Evolutionary conservation across 2,329 filamentous ascomycete genomes (phyloP), one percentile per base, ranked within the genome.

Genomic region (Ramularia collo-cygni): DNA sequence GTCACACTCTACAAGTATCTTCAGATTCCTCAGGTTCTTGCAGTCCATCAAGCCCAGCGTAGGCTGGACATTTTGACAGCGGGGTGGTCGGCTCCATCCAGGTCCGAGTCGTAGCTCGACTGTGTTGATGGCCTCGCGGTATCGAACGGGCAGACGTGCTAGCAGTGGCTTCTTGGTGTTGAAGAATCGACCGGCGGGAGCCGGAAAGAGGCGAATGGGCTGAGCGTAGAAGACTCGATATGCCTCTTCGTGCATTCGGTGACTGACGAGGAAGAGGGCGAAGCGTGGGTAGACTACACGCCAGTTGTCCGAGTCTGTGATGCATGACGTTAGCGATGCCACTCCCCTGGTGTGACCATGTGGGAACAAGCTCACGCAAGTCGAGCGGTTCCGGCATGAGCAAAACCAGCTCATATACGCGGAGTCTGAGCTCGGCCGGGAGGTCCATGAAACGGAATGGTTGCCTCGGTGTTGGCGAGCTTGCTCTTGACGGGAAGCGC

Each of bases 91-190:
- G 45, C 69, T 78, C 77, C 81, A 89, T 14, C 83, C 83, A 0
- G 83, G 83, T 0, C 84, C 84, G 0, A 89, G 67, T 2, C 83
- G 75, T 38, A 89, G 62, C 60, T 89, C 79, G 2, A 89, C 64
- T 0, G 74, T 74, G 1, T 72, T 79, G 31, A 89, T 69, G 32
- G 65, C 71, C 12, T 66, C 64, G 24, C 81, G 75, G 58, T 83
- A 80, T 19, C 64, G 66, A 0, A 74, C 62, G 14, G 77, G 76
- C 39, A 89, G 63, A 13, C 83, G 77, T 4, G 79, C 74, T 18
- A 89, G 68, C 0, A 89, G 67, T 1, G 83, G 83, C 50, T 76
- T 77, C 64, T 85, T 85, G 19, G 78, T 79, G 63, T 85, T 82
- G 67, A 84, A 84, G 63, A 81, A 79, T 28, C 74, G 71, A 31